phyloP scores from a whole-genome alignment of 805 yeast species.

The Ogataea minuta region DNA sequence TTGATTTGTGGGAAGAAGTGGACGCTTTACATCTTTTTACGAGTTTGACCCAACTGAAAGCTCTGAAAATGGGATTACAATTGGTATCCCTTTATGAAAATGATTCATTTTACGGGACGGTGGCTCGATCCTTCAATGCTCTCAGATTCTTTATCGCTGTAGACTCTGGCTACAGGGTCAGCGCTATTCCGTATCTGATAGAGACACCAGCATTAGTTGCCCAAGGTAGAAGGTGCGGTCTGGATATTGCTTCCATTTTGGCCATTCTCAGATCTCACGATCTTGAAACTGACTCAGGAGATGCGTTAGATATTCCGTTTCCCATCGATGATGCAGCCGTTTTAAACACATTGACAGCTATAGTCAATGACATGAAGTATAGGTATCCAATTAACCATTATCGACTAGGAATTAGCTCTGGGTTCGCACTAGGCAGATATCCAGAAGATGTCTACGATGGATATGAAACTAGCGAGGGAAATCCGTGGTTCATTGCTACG shows the following conservation, averaged over 20 bases:
- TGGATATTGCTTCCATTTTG: slow-evolving; percentile 73
- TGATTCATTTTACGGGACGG: slow-evolving; percentile 28
- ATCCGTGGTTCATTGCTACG: slow-evolving; percentile 90
- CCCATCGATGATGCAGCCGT: slow-evolving; percentile 57
- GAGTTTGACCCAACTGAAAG: slow-evolving; percentile 66
- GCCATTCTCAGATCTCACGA: slow-evolving; percentile 47
- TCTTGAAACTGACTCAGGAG: slow-evolving; percentile 31
- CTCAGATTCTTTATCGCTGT: slow-evolving; percentile 39
- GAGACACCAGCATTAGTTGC: slow-evolving; percentile 58
- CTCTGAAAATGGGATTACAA: slow-evolving; percentile 55
- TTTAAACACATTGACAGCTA: slow-evolving; percentile 58
- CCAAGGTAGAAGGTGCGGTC: slow-evolving; percentile 55
- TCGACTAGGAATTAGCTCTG: slow-evolving; percentile 38
- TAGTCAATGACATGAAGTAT: slow-evolving; percentile 66
- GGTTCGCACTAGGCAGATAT: slow-evolving; percentile 82
- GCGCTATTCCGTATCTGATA: slow-evolving; percentile 52
- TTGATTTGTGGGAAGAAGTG: slow-evolving; percentile 93
- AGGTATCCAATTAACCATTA: slow-evolving; percentile 75
- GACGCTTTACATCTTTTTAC: slow-evolving; percentile 78
- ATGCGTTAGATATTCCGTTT: slow-evolving; percentile 51
- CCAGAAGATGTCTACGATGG: slow-evolving; percentile 93
- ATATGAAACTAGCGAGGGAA: slow-evolving; percentile 66
- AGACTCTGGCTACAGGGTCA: slow-evolving; percentile 42
- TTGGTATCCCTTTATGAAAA: slow-evolving; percentile 36
- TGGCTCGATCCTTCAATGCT: slow-evolving; percentile 33